These are phyloP conservation scores for Ophiostoma sp. DNA, from an alignment of 2,329 filamentous ascomycete genomes.

Conservation along the genomic window DNA sequence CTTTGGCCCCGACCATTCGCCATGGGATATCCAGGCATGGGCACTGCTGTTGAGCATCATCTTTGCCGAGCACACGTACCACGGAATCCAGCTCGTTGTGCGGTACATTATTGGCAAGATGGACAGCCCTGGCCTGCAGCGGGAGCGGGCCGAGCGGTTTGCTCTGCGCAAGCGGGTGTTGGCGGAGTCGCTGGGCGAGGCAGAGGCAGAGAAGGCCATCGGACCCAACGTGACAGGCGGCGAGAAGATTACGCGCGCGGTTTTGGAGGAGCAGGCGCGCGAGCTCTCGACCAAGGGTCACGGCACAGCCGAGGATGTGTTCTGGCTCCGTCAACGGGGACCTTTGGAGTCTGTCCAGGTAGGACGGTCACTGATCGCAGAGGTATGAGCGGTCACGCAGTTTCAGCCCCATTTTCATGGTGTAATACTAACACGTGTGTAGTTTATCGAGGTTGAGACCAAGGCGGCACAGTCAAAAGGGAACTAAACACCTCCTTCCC, in stretches of 20 bases:
- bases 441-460: background rate
- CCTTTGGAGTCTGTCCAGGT: slow-evolving; percentile 53
- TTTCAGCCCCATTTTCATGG: no score
- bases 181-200: slow-evolving; percentile 61
- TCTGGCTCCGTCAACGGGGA: slow-evolving; percentile 58
- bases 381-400: slow-evolving; percentile 25
- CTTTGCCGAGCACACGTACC: slow-evolving; percentile 82
- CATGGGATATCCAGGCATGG: slow-evolving; percentile 69
- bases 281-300: slow-evolving; percentile 45
- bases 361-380: slow-evolving; percentile 50
- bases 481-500: background rate
- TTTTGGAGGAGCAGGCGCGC: slow-evolving; percentile 59
- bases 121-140: slow-evolving; percentile 79
- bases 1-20: slow-evolving; percentile 59
- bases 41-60: slow-evolving; percentile 76
- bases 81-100: slow-evolving; percentile 69
- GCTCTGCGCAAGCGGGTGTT: slow-evolving; percentile 73
- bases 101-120: slow-evolving; percentile 69
- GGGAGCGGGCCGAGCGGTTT: slow-evolving; percentile 76
- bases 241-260: slow-evolving; percentile 52
- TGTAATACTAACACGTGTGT: no score
- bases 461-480: slow-evolving; percentile 5
- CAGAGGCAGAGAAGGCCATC: slow-evolving; percentile 45
- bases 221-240: slow-evolving; percentile 34
- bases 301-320: slow-evolving; percentile 47